Evolutionary conservation across 2,329 filamentous ascomycete species (phyloP).

Genomic region (Pseudogymnoascus sp.): DNA sequence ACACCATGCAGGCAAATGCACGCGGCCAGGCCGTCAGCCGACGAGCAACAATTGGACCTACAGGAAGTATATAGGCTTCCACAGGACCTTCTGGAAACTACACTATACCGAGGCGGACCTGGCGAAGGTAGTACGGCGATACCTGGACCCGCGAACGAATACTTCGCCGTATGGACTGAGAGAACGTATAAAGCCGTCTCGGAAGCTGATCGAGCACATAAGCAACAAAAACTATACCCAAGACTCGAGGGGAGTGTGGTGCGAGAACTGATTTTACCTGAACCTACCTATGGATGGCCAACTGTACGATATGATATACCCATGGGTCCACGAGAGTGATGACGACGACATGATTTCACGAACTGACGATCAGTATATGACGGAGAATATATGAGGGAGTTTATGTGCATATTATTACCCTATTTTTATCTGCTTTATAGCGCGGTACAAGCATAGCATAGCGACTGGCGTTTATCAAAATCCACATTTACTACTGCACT

Average conservation of each 20-base stretch:
- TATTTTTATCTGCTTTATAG: background rate
- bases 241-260: background rate
- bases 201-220: background rate
- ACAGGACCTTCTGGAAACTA: background rate
- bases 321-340: background rate
- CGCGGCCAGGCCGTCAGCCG: background rate
- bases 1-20: background rate
- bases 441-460: background rate
- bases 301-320: background rate
- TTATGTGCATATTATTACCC: background rate
- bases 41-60: background rate
- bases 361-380: background rate
- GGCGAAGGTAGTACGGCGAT: background rate
- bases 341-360: conserved; percentile 6
- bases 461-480: background rate
- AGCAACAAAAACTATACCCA: background rate
- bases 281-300: background rate
- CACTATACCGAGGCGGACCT: background rate
- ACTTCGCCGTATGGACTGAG: background rate
- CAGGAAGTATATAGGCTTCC: background rate
- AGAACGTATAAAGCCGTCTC: background rate
- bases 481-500: background rate
- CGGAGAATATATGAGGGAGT: background rate
- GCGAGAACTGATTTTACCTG: background rate
- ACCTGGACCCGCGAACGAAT: background rate